phyloP scores from a whole-genome alignment of 1,139 yeast species.

The Petasospora rhodanensis region DNA sequence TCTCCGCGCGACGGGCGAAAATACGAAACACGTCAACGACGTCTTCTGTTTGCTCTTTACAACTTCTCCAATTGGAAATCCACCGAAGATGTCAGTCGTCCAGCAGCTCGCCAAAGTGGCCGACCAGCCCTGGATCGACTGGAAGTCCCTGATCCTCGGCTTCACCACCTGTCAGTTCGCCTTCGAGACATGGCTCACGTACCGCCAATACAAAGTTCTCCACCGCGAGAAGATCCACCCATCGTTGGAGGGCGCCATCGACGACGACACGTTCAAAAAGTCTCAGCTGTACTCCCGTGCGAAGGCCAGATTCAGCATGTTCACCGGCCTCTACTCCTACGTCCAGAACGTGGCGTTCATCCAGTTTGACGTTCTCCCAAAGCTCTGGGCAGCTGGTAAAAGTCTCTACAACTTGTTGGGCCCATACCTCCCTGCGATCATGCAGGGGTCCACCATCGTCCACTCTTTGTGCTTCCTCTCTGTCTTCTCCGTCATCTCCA shows the following conservation, averaged over 20 bases:
- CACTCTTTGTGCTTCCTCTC: conserved; percentile 66
- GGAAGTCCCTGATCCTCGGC: conserved; percentile 74
- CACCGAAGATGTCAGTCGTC: conserved; percentile 28
- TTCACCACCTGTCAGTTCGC: conserved; percentile 70
- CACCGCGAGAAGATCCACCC: conserved; percentile 54
- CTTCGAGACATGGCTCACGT: conserved; percentile 69
- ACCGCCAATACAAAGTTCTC: conserved; percentile 73
- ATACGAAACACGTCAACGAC: too few relatives aligned
- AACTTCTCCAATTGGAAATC: not conserved
- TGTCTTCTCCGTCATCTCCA: conserved; percentile 42
- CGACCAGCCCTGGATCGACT: conserved; percentile 62
- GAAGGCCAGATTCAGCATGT: conserved; percentile 67
- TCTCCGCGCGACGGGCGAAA: too few relatives aligned
- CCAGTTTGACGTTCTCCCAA: conserved; percentile 62
- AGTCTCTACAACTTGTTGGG: conserved; percentile 27
- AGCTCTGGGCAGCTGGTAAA: conserved; percentile 59
- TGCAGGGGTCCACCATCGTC: conserved; percentile 49
- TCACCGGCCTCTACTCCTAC: conserved; percentile 48
- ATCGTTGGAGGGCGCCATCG: conserved; percentile 59
- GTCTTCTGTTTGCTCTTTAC: too few relatives aligned
- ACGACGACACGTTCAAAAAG: conserved; percentile 68
- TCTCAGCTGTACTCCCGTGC: conserved; percentile 79
- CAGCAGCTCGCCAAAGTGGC: conserved; percentile 34
- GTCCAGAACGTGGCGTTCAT: conserved; percentile 55
- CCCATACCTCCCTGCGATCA: conserved; percentile 32